These are phyloP conservation scores for Fusarium sp. DNA, from an alignment of 2,329 filamentous ascomycete genomes.

Conservation along the genomic window DNA sequence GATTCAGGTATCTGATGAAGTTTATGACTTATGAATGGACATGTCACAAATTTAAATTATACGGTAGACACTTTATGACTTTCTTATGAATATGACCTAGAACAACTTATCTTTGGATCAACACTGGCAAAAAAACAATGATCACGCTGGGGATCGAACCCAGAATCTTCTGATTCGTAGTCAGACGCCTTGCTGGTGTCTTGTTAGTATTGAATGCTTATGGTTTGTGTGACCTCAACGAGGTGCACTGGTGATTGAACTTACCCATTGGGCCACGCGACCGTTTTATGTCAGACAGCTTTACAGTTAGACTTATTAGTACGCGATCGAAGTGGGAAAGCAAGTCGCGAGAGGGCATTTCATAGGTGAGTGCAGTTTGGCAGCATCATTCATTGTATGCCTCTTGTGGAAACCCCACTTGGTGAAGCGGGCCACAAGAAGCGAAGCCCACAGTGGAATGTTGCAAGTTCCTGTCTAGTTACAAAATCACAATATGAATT, in stretches of 20 bases:
- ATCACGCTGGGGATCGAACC: conserved; percentile 44
- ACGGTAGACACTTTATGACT: background rate
- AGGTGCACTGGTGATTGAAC: conserved; percentile 42
- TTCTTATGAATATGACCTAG: background rate
- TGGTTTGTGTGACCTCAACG: conserved; percentile 46
- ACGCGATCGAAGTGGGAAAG: background rate
- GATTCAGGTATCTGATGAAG: conserved; percentile 34
- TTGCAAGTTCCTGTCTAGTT: background rate
- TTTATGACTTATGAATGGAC: background rate
- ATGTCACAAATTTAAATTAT: background rate
- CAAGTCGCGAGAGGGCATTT: background rate
- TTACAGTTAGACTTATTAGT: background rate
- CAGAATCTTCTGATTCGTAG: conserved; percentile 6
- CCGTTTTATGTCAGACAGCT: conserved; percentile 8
- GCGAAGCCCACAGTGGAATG: background rate
- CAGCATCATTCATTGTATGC: background rate
- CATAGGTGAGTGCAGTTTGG: background rate
- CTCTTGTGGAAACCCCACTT: background rate
- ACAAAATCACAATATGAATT: background rate
- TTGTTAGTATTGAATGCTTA: conserved; percentile 35
- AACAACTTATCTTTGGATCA: background rate
- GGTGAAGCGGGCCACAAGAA: background rate
- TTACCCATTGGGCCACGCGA: conserved; percentile 44
- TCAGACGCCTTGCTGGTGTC: background rate
- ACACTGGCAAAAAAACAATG: background rate